Conservation (phyloP, 2,329 filamentous ascomycete genomes). For the Colletotrichum trifolii region DNA sequence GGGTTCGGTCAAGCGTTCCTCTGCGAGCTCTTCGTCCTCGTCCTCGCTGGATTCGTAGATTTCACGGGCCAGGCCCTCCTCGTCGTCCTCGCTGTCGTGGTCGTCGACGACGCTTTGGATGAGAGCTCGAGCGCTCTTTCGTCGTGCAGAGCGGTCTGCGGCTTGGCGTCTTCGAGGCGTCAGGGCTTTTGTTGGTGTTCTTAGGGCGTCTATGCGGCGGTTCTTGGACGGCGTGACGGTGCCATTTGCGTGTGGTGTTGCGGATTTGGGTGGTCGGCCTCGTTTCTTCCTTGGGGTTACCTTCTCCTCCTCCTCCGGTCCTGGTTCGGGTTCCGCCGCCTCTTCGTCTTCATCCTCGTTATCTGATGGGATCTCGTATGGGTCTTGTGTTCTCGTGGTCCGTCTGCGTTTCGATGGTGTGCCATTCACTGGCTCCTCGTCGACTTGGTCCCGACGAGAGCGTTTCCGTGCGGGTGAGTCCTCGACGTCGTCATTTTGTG, state of each 20-base stretch:
- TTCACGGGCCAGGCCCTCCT: conserved; percentile 74
- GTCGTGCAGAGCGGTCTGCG: conserved; percentile 85
- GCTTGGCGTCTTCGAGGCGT: conserved; percentile 76
- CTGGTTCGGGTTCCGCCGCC: conserved; percentile 22
- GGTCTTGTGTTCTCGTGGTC: conserved; percentile 32
- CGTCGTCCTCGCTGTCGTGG: conserved; percentile 76
- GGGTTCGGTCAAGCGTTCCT: conserved; percentile 39
- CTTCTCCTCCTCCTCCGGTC: conserved; percentile 45
- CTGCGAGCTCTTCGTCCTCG: conserved; percentile 47
- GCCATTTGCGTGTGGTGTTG: conserved; percentile 39
- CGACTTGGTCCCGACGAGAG: conserved; percentile 40
- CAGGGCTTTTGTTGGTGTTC: conserved; percentile 54
- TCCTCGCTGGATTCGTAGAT: conserved; percentile 72
- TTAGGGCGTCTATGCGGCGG: conserved; percentile 44
- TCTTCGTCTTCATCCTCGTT: conserved; percentile 26
- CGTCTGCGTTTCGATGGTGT: conserved; percentile 48
- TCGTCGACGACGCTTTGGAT: conserved; percentile 77
- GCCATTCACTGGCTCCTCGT: conserved; percentile 42
- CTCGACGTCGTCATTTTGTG: neutral
- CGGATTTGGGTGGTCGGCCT: conserved; percentile 49
- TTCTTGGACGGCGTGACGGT: conserved; percentile 51
- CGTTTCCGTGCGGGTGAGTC: conserved; percentile 38
- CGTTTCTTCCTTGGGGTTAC: conserved; percentile 49
- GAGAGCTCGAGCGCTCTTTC: conserved; percentile 83
- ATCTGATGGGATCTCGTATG: conserved; percentile 21